These are phyloP conservation scores for Ustilago xerochloae DNA, from an alignment of 1,284 basidiomycete genomes.

Conservation along the genomic window DNA sequence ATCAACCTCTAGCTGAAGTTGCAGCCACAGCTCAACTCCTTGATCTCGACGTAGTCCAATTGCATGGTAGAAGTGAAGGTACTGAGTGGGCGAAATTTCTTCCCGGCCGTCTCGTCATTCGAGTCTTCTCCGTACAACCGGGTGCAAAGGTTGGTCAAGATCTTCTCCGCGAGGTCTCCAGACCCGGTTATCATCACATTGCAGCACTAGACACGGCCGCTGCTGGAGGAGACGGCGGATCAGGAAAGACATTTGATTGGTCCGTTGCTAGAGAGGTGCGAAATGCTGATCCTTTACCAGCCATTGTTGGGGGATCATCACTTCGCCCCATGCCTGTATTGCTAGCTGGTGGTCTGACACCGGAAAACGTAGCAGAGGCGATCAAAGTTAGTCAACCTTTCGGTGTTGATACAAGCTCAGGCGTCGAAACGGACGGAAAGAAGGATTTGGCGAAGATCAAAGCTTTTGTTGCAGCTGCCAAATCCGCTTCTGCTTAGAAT, in stretches of 20 bases:
- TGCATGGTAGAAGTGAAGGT: conserved; percentile 62
- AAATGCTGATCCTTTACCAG: conserved; percentile 32
- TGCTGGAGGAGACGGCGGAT: conserved; percentile 52
- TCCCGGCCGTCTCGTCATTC: conserved; percentile 61
- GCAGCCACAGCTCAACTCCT: conserved; percentile 44
- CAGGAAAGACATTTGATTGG: conserved; percentile 61
- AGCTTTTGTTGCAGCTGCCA: conserved; percentile 42
- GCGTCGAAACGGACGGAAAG: conserved; percentile 62
- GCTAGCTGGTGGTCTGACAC: conserved; percentile 62
- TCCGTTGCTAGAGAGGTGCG: conserved; percentile 41
- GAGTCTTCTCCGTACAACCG: conserved; percentile 58
- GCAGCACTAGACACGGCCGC: conserved; percentile 60
- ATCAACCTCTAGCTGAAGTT: conserved; percentile 63
- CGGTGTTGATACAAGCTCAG: conserved; percentile 62
- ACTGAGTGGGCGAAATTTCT: conserved; percentile 64
- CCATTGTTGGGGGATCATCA: conserved; percentile 26
- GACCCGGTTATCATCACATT: conserved; percentile 63
- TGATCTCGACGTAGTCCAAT: conserved; percentile 63
- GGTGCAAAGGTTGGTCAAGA: conserved; percentile 16
- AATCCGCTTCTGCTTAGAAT: neutral
- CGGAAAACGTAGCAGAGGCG: conserved; percentile 58
- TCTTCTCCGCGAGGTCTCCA: conserved; percentile 50
- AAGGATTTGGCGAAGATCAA: conserved; percentile 60
- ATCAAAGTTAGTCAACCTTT: conserved; percentile 40
- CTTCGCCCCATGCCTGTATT: conserved; percentile 46